Evolutionary conservation across 495 filamentous ascomycete genomes (phyloP).

Genomic region (Penicillium taxi): DNA sequence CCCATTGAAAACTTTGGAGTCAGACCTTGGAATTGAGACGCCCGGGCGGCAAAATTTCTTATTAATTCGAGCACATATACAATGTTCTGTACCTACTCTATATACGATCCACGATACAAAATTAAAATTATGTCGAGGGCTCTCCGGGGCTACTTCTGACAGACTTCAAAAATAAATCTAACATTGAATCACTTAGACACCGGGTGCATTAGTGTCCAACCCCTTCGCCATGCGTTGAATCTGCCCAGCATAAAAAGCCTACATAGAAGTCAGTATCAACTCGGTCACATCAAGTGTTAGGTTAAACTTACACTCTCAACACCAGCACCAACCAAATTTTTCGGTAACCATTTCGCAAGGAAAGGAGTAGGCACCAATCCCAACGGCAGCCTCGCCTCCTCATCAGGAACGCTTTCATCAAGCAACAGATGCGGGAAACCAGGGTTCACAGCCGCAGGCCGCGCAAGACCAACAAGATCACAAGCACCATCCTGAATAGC

Average conservation of each 20-base stretch:
- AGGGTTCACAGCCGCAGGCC: conserved; percentile 46
- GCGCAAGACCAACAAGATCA: conserved; percentile 50
- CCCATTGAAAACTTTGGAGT: no score
- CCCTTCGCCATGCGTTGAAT: conserved; percentile 33
- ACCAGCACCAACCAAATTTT: conserved; percentile 37
- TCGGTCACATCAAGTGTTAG: background rate
- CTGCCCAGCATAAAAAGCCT: conserved; percentile 36
- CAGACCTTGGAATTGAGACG: no score
- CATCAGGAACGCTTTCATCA: conserved; percentile 42
- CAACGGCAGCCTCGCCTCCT: conserved; percentile 38
- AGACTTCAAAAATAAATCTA: background rate
- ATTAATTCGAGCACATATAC: no score
- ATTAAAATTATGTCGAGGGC: no score
- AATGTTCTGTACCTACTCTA: no score
- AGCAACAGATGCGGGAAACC: conserved; percentile 43
- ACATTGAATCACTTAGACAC: conserved; percentile 5
- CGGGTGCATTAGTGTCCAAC: conserved; percentile 25
- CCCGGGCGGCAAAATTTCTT: no score
- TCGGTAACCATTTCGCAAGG: conserved; percentile 25
- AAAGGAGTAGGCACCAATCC: conserved; percentile 29
- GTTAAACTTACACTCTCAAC: conserved; percentile 32
- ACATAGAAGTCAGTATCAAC: conserved; percentile 1
- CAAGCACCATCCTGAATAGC: conserved; percentile 47
- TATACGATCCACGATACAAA: background rate
- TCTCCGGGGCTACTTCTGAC: no score